These are phyloP conservation scores for Termitomyces sp. DNA, from an alignment of 768 basidiomycete species.

Conservation along the genomic window DNA sequence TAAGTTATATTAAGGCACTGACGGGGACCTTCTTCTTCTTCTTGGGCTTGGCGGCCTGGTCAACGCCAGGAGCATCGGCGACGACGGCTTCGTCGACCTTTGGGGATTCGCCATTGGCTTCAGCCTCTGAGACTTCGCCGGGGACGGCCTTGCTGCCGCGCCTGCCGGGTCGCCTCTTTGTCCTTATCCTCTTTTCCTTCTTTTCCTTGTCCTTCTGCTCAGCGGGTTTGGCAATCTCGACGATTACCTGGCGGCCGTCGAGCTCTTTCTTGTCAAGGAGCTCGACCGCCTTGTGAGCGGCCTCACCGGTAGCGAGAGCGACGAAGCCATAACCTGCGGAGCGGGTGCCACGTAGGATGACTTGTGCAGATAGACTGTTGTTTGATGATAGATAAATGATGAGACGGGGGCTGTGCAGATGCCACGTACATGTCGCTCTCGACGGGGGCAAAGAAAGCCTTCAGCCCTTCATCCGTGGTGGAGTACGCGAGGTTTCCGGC, in stretches of 20 bases:
- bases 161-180: constrained; percentile 79
- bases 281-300: constrained; percentile 83
- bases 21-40: constrained; percentile 74
- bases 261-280: constrained; percentile 84
- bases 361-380: constrained; percentile 72
- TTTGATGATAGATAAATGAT: constrained; percentile 16
- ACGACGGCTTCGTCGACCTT: constrained; percentile 47
- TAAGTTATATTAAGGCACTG: constrained; percentile 21
- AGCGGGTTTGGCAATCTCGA: constrained; percentile 90
- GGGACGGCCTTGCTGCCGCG: constrained; percentile 83
- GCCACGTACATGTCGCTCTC: constrained; percentile 79
- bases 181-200: constrained; percentile 68
- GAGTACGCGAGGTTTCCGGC: constrained; percentile 94
- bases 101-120: constrained; percentile 74
- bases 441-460: constrained; percentile 88
- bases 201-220: constrained; percentile 83
- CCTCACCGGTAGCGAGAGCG: constrained; percentile 72
- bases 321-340: constrained; percentile 95
- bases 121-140: constrained; percentile 86
- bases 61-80: constrained; percentile 48
- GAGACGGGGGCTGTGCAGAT: constrained; percentile 39
- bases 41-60: constrained; percentile 75
- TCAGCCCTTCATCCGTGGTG: constrained; percentile 92
- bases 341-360: constrained; percentile 80
- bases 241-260: constrained; percentile 81